Percentiles rank a stretch among this genome's conserved stretches.
Evolutionary conservation across 2,329 filamentous ascomycete genomes (phyloP).

Genomic region (Ceratocystis papillata): DNA sequence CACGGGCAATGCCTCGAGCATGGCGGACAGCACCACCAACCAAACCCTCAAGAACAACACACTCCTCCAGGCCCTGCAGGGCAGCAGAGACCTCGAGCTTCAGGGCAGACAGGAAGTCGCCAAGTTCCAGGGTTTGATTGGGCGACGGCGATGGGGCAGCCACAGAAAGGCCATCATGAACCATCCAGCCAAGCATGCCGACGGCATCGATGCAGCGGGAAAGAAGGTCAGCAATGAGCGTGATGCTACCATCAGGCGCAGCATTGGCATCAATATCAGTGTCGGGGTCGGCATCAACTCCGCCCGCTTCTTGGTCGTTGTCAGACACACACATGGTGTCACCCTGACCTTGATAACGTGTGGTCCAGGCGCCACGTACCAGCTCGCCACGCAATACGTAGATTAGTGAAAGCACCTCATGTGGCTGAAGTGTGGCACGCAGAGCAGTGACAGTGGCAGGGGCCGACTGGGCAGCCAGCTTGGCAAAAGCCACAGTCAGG

Average conservation of each 20-base stretch:
- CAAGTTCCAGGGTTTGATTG: conserved; percentile 43
- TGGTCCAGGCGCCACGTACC: conserved; percentile 64
- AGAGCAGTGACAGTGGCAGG: conserved; percentile 51
- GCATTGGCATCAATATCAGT: conserved; percentile 33
- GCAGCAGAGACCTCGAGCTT: conserved; percentile 60
- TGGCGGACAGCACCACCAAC: conserved; percentile 57
- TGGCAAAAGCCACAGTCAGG: conserved; percentile 57
- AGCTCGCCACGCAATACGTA: conserved; percentile 63
- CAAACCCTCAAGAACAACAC: conserved; percentile 51
- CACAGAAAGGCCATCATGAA: conserved; percentile 37
- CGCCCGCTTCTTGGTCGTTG: conserved; percentile 37
- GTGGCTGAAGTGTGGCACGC: conserved; percentile 50
- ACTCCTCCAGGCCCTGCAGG: conserved; percentile 61
- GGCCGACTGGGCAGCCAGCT: conserved; percentile 55
- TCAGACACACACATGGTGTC: neutral
- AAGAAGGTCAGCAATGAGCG: conserved; percentile 59
- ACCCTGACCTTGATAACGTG: conserved; percentile 40
- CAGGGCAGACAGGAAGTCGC: conserved; percentile 54
- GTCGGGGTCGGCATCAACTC: conserved; percentile 30
- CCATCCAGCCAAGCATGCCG: conserved; percentile 62
- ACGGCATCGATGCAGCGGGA: conserved; percentile 66
- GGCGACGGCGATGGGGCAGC: conserved; percentile 32
- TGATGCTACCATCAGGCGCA: conserved; percentile 55
- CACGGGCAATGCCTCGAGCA: conserved; percentile 34
- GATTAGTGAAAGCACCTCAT: conserved; percentile 61